Percentiles rank a stretch among this genome's conserved stretches.
Evolutionary conservation across 495 filamentous ascomycete genomes (phyloP).

Genomic region (Talaromyces stipitatus): DNA sequence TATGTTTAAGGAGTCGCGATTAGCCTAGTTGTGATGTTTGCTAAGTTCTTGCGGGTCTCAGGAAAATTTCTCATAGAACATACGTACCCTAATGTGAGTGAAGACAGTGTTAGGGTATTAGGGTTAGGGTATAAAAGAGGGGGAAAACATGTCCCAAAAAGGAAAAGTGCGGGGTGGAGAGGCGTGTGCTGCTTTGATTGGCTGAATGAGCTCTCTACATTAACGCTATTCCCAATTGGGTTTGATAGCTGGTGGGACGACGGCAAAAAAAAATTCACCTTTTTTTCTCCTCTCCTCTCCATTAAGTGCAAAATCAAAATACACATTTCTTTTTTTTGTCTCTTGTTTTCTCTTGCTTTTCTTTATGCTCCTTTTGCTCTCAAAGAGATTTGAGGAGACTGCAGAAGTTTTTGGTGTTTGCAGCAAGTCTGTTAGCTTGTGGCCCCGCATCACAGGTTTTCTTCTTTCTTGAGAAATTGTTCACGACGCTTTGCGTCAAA

Average conservation of each 20-base stretch:
- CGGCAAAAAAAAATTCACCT: neutral
- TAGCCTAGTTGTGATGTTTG: no score
- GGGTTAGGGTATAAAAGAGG: neutral
- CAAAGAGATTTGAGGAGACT: neutral
- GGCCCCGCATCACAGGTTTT: conserved; percentile 2
- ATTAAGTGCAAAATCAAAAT: neutral
- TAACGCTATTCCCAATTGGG: neutral
- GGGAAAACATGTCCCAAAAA: neutral
- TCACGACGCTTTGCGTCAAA: conserved; percentile 2
- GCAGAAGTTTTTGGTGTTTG: neutral
- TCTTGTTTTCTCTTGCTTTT: neutral
- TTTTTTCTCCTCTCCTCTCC: conserved; percentile 5
- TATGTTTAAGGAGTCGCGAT: no score
- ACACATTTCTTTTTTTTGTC: neutral
- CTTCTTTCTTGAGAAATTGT: neutral
- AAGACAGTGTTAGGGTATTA: no score
- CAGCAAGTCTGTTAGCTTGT: neutral
- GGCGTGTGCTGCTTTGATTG: neutral
- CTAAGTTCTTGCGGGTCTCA: no score
- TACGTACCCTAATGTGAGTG: no score
- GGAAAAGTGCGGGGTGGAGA: conserved; percentile 5
- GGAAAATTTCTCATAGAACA: no score
- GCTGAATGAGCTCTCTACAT: neutral
- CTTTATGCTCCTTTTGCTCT: neutral
- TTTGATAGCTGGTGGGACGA: neutral